Conservation (phyloP, 2,329 filamentous ascomycete species). For the Diaporthe sp. region DNA sequence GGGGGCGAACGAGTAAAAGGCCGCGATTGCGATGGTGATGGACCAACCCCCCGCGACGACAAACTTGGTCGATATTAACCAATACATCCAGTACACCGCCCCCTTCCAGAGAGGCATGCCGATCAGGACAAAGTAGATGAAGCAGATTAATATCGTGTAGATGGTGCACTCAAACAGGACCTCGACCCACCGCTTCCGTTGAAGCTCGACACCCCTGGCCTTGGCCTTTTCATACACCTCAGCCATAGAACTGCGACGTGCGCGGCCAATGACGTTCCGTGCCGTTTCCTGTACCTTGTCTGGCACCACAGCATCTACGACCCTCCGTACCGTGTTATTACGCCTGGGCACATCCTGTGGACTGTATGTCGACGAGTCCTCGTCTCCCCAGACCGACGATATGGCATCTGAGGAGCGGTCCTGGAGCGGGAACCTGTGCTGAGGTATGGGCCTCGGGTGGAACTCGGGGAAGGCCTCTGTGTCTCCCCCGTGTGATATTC, state of each 20-base stretch:
- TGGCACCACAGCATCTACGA: slow-evolving; percentile 34
- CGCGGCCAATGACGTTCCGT: slow-evolving; percentile 23
- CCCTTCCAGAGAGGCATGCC: slow-evolving; percentile 62
- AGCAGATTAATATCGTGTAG: slow-evolving; percentile 49
- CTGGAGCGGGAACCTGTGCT: slow-evolving; percentile 16
- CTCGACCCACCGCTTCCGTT: slow-evolving; percentile 44
- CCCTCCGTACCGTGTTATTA: slow-evolving; percentile 25
- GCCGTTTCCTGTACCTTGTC: slow-evolving; percentile 33
- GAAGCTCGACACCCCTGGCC: slow-evolving; percentile 40
- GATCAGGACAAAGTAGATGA: slow-evolving; percentile 62
- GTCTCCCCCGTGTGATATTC: not conserved
- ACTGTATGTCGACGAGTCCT: slow-evolving; percentile 2
- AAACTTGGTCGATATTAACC: slow-evolving; percentile 56
- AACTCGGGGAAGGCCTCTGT: not conserved
- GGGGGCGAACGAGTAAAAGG: slow-evolving; percentile 44
- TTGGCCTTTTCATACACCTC: slow-evolving; percentile 44
- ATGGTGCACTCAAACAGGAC: slow-evolving; percentile 43
- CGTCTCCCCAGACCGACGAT: slow-evolving; percentile 16
- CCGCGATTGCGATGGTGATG: slow-evolving; percentile 55
- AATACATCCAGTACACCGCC: slow-evolving; percentile 58
- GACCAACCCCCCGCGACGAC: slow-evolving; percentile 56
- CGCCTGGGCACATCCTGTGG: slow-evolving; percentile 19
- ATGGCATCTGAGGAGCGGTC: not conserved
- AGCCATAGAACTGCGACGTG: slow-evolving; percentile 28
- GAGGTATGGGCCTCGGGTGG: not conserved